phyloP scores from a whole-genome alignment of 1,284 basidiomycete genomes.

The Serendipita sp. region DNA sequence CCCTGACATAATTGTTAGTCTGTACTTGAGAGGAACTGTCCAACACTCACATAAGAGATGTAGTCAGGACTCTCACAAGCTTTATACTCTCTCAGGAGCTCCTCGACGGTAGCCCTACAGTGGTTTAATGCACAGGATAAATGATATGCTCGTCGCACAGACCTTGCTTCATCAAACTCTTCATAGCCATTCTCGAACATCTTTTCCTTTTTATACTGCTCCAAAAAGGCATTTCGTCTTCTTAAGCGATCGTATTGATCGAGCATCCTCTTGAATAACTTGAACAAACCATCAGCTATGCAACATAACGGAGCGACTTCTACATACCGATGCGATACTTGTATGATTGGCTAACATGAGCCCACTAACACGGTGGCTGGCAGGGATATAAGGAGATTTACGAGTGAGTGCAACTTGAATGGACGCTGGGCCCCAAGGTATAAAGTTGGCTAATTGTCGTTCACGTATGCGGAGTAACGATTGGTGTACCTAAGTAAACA shows the following conservation, averaged over 20 bases:
- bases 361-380: slow-evolving; percentile 87
- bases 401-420: slow-evolving; percentile 95
- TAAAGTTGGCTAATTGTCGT: slow-evolving; percentile 92
- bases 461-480: slow-evolving; percentile 92
- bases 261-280: slow-evolving; percentile 93
- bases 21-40: background rate
- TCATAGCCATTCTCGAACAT: slow-evolving; percentile 84
- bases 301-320: background rate
- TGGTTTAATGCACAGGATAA: background rate
- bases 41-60: slow-evolving; percentile 54
- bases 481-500: slow-evolving; percentile 71
- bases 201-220: slow-evolving; percentile 94
- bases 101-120: slow-evolving; percentile 59
- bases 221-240: slow-evolving; percentile 88
- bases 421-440: slow-evolving; percentile 97
- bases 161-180: slow-evolving; percentile 92
- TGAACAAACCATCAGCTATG: background rate
- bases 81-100: slow-evolving; percentile 80
- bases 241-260: slow-evolving; percentile 87
- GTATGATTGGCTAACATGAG: slow-evolving; percentile 99
- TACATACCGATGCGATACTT: slow-evolving; percentile 77
- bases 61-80: slow-evolving; percentile 88
- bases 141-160: slow-evolving; percentile 2
- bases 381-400: slow-evolving; percentile 76
- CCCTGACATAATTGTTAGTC: background rate